Percentiles rank a stretch among this genome's conserved stretches.
phyloP scores from a whole-genome alignment of 441 rosid genomes.

The Pelargonium citronellum region DNA sequence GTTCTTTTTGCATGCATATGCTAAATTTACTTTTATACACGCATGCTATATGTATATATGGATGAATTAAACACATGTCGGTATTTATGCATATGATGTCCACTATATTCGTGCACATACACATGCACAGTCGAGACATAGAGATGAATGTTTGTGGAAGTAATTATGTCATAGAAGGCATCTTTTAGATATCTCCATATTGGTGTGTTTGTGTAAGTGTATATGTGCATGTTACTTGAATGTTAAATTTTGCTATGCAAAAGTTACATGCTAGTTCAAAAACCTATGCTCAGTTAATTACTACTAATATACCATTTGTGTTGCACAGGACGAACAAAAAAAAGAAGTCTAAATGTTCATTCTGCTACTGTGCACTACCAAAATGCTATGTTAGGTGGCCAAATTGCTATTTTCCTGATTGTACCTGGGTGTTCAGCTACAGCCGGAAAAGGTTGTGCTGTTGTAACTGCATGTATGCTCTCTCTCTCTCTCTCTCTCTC shows the following conservation, averaged over 20 bases:
- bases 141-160: background rate
- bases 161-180: too few species aligned
- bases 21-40: too few species aligned
- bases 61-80: too few species aligned
- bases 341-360: slow-evolving; percentile 1
- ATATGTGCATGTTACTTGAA: background rate
- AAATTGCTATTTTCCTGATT: background rate
- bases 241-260: background rate
- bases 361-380: background rate
- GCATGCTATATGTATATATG: too few species aligned
- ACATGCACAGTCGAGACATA: background rate
- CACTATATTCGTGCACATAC: background rate
- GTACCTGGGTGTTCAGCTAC: background rate
- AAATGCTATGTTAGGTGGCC: background rate
- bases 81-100: background rate
- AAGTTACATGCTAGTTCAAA: background rate
- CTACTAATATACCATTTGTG: background rate
- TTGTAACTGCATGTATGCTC: background rate
- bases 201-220: background rate
- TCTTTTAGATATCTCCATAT: background rate
- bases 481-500: background rate
- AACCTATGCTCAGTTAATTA: background rate
- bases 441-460: background rate
- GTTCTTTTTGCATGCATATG: too few species aligned
- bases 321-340: background rate